These are phyloP conservation scores for Penicillium crustosum DNA, from an alignment of 2,329 filamentous ascomycete genomes.

Conservation along the genomic window DNA sequence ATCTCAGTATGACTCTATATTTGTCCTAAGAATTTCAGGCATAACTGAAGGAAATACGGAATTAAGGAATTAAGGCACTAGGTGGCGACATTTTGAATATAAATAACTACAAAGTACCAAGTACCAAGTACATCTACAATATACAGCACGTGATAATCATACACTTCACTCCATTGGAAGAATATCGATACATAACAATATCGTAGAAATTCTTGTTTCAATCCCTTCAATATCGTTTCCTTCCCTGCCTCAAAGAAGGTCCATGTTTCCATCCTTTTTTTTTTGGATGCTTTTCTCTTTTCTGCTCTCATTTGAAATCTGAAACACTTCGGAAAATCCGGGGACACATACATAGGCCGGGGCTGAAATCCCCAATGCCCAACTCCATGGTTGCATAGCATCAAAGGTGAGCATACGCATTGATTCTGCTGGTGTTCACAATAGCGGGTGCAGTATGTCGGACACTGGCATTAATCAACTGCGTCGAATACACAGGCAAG, in stretches of 20 bases:
- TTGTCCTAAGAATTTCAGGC: background rate
- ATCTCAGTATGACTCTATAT: background rate
- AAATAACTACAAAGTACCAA: background rate
- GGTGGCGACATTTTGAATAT: background rate
- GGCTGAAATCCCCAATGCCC: background rate
- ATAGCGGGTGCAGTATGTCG: background rate
- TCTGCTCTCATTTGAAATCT: background rate
- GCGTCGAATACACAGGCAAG: background rate
- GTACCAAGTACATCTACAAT: background rate
- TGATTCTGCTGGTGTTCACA: constrained; percentile 4
- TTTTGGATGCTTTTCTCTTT: background rate
- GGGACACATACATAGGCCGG: background rate
- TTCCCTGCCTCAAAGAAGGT: background rate
- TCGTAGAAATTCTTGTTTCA: background rate
- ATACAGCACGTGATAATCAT: background rate
- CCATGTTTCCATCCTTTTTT: background rate
- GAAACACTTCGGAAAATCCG: background rate
- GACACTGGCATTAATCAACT: background rate
- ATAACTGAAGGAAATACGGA: background rate
- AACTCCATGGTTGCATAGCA: background rate
- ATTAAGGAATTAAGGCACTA: background rate
- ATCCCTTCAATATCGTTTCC: background rate
- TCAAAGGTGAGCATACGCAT: background rate
- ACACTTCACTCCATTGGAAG: background rate
- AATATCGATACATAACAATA: background rate